Evolutionary conservation across 2,329 filamentous ascomycete genomes (phyloP).

Genomic region (Pseudocercospora macadamiae): DNA sequence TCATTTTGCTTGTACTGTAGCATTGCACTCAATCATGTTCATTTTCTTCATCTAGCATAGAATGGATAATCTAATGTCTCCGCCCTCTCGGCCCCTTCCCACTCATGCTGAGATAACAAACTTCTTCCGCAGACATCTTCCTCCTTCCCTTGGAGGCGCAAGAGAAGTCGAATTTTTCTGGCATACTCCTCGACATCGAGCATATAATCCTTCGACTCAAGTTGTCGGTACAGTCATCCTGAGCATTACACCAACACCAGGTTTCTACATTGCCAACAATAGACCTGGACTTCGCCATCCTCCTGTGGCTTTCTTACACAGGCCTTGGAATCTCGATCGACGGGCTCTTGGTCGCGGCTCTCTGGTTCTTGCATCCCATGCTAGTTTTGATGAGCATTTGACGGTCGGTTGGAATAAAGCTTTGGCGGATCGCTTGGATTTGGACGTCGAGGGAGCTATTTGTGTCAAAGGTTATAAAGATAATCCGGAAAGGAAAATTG

Average conservation of each 20-base stretch:
- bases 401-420: constrained; percentile 44
- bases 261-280: constrained; percentile 14
- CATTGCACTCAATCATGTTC: too few relatives aligned
- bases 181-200: constrained; percentile 9
- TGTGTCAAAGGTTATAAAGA: constrained; percentile 46
- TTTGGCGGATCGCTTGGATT: constrained; percentile 38
- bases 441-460: constrained; percentile 32
- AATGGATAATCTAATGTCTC: not conserved
- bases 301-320: constrained; percentile 18
- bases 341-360: not conserved
- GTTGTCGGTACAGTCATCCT: constrained; percentile 10
- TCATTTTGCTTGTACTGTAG: not conserved
- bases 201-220: constrained; percentile 12
- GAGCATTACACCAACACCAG: constrained; percentile 16
- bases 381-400: constrained; percentile 43
- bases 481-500: constrained; percentile 42
- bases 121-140: constrained; percentile 14
- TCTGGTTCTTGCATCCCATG: constrained; percentile 38
- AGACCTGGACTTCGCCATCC: not conserved
- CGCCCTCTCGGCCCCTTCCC: not conserved
- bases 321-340: constrained; percentile 17
- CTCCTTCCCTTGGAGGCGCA: not conserved
- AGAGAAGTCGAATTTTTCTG: constrained; percentile 17
- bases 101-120: constrained; percentile 8
- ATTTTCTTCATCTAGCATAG: not conserved